phyloP scores from a whole-genome alignment of 169 alveolate species.

The Eimeria acervulina region DNA sequence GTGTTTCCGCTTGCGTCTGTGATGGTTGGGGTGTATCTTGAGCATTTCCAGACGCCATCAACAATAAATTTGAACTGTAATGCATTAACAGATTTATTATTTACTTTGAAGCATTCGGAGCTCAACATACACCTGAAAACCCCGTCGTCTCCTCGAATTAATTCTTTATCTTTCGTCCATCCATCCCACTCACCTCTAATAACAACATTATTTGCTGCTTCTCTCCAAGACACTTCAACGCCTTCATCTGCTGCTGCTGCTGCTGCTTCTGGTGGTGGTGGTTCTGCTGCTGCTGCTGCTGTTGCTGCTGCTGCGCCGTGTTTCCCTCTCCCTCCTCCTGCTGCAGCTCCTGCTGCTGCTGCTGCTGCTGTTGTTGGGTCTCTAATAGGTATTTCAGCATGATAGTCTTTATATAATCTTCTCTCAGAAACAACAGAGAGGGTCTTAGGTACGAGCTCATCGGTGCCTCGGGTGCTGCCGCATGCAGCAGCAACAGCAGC shows the following conservation, averaged over 20 bases:
- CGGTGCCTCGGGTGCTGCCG: constrained; percentile 96
- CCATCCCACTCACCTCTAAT: constrained; percentile 89
- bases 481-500: constrained; percentile 91
- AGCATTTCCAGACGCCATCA: constrained; percentile 92
- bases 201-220: background rate
- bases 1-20: constrained; percentile 90
- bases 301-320: background rate
- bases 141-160: constrained; percentile 76
- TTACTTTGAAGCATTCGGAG: background rate
- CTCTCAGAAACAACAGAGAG: constrained; percentile 94
- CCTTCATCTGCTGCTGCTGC: constrained; percentile 68
- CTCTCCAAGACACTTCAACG: constrained; percentile 15
- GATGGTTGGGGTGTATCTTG: constrained; percentile 87
- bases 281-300: background rate
- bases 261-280: constrained; percentile 45
- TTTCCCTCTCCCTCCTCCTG: background rate
- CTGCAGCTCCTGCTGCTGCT: background rate
- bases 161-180: constrained; percentile 90
- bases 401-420: constrained; percentile 89
- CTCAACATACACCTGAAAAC: background rate
- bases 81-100: background rate
- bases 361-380: constrained; percentile 5
- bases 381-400: background rate
- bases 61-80: constrained; percentile 90
- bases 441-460: constrained; percentile 90